phyloP scores from a whole-genome alignment of 305 asterid genomes.

The Rubia tinctorum region DNA sequence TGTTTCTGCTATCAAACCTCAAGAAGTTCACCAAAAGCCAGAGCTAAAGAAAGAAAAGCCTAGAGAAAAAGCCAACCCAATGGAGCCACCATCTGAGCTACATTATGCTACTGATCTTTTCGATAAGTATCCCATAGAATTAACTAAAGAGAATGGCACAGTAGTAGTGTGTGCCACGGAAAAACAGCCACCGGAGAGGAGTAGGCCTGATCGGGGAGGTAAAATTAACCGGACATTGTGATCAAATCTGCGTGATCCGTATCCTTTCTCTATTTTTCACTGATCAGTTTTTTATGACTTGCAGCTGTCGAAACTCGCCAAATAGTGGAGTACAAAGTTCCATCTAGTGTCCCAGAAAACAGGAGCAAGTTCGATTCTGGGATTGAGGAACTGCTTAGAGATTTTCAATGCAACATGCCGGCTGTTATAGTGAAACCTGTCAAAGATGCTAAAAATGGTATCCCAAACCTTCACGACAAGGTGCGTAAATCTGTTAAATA shows the following conservation, averaged over 20 bases:
- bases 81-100: constrained; percentile 53
- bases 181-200: constrained; percentile 33
- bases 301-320: constrained; percentile 55
- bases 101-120: constrained; percentile 75
- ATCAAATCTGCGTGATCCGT: not conserved
- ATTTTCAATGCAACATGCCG: constrained; percentile 47
- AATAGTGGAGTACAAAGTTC: constrained; percentile 31
- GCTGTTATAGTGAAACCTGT: constrained; percentile 38
- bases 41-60: constrained; percentile 27
- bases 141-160: constrained; percentile 40
- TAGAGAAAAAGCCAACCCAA: constrained; percentile 12
- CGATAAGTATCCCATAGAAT: constrained; percentile 68
- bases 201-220: constrained; percentile 36
- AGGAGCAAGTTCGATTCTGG: constrained; percentile 52
- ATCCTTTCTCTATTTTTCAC: not conserved
- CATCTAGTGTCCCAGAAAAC: constrained; percentile 35
- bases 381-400: constrained; percentile 70
- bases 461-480: constrained; percentile 71
- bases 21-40: constrained; percentile 37
- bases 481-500: constrained; percentile 26
- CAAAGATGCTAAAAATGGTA: constrained; percentile 58
- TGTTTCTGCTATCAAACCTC: not conserved
- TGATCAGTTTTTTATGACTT: not conserved
- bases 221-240: not conserved
- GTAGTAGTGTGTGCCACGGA: constrained; percentile 37